These are phyloP conservation scores for Moesziomyces sp. DNA, from an alignment of 1,284 basidiomycete species.

Conservation along the genomic window DNA sequence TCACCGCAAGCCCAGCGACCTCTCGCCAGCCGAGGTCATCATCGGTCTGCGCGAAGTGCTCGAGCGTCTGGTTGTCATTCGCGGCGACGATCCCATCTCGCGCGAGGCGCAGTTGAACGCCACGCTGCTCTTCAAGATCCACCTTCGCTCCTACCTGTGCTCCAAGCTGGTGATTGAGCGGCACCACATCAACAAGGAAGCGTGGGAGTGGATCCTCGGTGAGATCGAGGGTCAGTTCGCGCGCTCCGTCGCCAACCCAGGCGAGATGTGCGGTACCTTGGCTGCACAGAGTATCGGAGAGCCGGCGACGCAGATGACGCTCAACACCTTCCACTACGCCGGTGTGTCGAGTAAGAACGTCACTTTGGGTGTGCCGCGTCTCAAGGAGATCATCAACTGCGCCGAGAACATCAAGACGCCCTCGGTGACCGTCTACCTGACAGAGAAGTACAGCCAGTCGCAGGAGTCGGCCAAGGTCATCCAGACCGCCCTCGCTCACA, in stretches of 20 bases:
- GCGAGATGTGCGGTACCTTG: constrained; percentile 98
- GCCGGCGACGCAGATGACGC: constrained; percentile 99
- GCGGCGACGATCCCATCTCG: constrained; percentile 77
- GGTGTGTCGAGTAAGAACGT: constrained; percentile 99
- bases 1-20: constrained; percentile 88
- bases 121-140: constrained; percentile 89
- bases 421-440: constrained; percentile 84
- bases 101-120: constrained; percentile 87
- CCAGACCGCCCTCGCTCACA: constrained; percentile 91
- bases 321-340: constrained; percentile 98
- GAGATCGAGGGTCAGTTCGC: constrained; percentile 81
- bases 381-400: constrained; percentile 99
- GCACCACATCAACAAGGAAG: constrained; percentile 71
- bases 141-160: constrained; percentile 65
- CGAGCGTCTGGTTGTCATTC: constrained; percentile 75
- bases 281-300: constrained; percentile 99
- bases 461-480: constrained; percentile 79
- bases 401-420: constrained; percentile 99
- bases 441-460: constrained; percentile 68
- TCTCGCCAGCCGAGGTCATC: constrained; percentile 88
- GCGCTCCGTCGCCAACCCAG: constrained; percentile 88
- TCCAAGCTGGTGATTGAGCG: constrained; percentile 66
- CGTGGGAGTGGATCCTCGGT: constrained; percentile 97
- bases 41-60: constrained; percentile 73
- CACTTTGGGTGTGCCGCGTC: constrained; percentile 96